Evolutionary conservation across 768 basidiomycete species (phyloP), one percentile per base, ranked within the genome.

Genomic region (Pilatotrama ljubarskyi): DNA sequence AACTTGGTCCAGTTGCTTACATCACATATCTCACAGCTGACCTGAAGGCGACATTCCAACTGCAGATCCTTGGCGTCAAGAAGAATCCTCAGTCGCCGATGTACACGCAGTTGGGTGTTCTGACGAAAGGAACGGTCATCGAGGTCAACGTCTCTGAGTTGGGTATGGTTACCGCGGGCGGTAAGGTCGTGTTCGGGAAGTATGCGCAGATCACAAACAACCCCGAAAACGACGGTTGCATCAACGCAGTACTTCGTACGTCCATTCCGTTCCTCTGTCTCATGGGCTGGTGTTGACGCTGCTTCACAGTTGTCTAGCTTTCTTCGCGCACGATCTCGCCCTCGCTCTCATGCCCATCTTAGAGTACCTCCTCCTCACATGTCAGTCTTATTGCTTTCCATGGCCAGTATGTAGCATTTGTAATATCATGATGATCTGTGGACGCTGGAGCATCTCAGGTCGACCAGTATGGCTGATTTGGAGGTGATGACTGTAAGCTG

Each of bases 21-120:
- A 53, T 43, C 47, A 49, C 13, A 65, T 43, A 29, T 40, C 32
- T 40, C 58, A 24, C 70, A 97, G 95, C 96, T 57, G 96, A 98
- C 71, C 78, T 98, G 47, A 98, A 96, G 76, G 97, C 96, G 8
- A 99, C 97, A 4, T 99, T 99, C 84, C 97, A 99, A 73, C 81
- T 99, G 5, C 95, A 96, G 66, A 98, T 99, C 64, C 78, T 99
- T 43, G 93, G 93, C 44, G 97, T 99, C 57, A 99, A 99, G 82
- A 98, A 98, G 80, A 99, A 99, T 70, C 97, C 97, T 24, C 97
- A 98, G 72, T 97, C 95, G 18, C 96, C 97, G 0, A 95, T 95
- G 91, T 95, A 95, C 70, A 95, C 94, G 0, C 92, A 94, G 69
- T 84, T 95, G 40, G 96, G 96, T 51, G 97, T 99, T 37, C 83